Base-by-base conservation (phyloP, 2,329 filamentous ascomycete species). In the Monilinia laxa region DNA sequence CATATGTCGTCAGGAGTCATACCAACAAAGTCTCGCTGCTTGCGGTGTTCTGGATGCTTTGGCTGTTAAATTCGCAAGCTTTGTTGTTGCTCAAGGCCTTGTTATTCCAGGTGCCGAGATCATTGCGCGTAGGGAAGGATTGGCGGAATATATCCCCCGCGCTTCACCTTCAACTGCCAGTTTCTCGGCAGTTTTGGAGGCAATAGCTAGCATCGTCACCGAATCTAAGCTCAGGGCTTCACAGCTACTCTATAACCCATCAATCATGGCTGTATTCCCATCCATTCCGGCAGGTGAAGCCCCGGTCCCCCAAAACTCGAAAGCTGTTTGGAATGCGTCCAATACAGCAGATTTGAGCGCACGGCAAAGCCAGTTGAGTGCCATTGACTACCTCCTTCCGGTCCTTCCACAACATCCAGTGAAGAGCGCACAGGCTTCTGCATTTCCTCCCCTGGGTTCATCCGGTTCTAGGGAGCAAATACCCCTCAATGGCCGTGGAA, bases 141-240 rank as follows among this genome's bases (percentile, higher is more conserved):
- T 88, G 45, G 77, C 81, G 63, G 82, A 84, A 10, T 80, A 82
- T 25, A 83, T 92, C 57, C 90, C 90, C 3, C 78, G 82, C 4
- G 81, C 89, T 31, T 86, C 90, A 10, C 83, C 85, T 2, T 79
- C 82, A 18, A 81, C 80, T 20, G 81, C 85, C 35, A 85, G 84
- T 68, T 79, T 96, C 51, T 83, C 87, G 1, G 86, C 87, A 12
- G 85, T 97, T 23, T 79, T 98, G 9, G 89, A 92, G 69, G 91
- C 93, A 0, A 85, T 96, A 62, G 84, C 88, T 25, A 84, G 88
- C 56, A 90, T 97, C 58, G 85, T 97, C 60, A 85, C 88, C 68
- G 87, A 91, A 73, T 97, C 94, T 0, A 89, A 88, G 71, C 91
- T 89, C 77, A 86, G 92, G 65, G 88, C 91, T 12, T 89, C 89